Evolutionary conservation across 495 filamentous ascomycete species (phyloP).

Genomic region (Aspergillus cavernicola): DNA sequence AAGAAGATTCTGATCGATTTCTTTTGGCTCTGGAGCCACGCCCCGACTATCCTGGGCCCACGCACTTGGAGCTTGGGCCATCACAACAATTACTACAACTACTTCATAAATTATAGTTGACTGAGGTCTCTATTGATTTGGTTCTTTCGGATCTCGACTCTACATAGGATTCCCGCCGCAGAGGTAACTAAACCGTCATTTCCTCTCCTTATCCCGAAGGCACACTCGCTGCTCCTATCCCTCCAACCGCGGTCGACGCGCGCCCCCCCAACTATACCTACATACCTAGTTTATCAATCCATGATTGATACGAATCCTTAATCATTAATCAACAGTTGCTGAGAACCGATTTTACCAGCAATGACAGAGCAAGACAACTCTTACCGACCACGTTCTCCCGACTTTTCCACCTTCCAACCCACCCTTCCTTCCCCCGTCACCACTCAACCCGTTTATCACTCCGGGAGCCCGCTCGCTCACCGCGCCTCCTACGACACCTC

Average conservation of each 20-base stretch:
- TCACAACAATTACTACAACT: background rate
- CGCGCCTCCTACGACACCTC: slow-evolving; percentile 44
- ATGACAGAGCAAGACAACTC: slow-evolving; percentile 44
- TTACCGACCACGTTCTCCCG: slow-evolving; percentile 43
- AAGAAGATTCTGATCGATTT: slow-evolving; percentile 14
- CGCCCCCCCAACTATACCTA: too few species aligned
- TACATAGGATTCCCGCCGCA: background rate
- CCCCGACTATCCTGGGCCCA: slow-evolving; percentile 18
- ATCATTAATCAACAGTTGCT: slow-evolving; percentile 9
- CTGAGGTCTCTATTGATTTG: background rate
- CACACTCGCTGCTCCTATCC: background rate
- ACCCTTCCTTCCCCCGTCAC: slow-evolving; percentile 29
- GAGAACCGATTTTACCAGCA: slow-evolving; percentile 20
- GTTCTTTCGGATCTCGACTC: background rate
- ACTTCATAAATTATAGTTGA: background rate
- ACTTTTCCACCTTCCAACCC: slow-evolving; percentile 45
- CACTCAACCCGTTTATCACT: slow-evolving; percentile 34
- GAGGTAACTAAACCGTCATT: background rate
- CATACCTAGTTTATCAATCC: background rate
- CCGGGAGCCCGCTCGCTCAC: slow-evolving; percentile 31
- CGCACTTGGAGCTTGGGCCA: slow-evolving; percentile 15
- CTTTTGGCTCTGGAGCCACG: slow-evolving; percentile 20
- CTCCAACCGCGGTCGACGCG: background rate
- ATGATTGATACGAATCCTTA: background rate
- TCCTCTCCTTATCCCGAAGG: background rate